Percentiles rank a stretch among this genome's conserved stretches.
Evolutionary conservation across 495 filamentous ascomycete species (phyloP).

Genomic region (Aspergillus haitiensis): DNA sequence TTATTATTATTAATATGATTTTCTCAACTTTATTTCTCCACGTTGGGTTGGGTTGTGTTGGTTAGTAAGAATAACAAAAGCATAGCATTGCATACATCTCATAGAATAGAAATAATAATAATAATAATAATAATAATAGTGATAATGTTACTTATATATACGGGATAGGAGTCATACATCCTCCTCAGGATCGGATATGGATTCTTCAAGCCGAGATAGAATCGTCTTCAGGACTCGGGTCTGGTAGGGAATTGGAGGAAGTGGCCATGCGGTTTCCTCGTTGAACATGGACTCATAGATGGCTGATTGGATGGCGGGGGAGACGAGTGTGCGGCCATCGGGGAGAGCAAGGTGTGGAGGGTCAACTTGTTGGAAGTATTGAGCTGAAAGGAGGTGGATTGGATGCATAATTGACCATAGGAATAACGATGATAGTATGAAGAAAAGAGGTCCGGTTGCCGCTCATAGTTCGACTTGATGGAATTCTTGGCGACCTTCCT

Average conservation of each 20-base stretch:
- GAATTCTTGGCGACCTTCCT: not conserved
- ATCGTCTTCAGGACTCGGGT: conserved; percentile 72
- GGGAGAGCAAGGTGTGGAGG: conserved; percentile 58
- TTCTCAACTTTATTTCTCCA: not conserved
- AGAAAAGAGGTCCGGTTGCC: not conserved
- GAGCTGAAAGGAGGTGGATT: conserved; percentile 39
- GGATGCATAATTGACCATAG: conserved; percentile 1
- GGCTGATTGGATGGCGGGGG: conserved; percentile 56
- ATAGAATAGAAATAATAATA: conserved; percentile 10
- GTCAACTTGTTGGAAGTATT: conserved; percentile 69
- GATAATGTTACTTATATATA: conserved; percentile 6
- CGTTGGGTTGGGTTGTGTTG: not conserved
- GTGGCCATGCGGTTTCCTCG: conserved; percentile 46
- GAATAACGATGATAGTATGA: not conserved
- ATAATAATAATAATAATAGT: conserved; percentile 7
- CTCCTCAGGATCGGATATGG: conserved; percentile 73
- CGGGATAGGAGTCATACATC: conserved; percentile 62
- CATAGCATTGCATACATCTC: conserved; percentile 1
- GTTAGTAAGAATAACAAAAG: conserved; percentile 7
- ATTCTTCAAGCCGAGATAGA: conserved; percentile 61
- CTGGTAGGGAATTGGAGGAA: conserved; percentile 67
- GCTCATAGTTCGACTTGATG: not conserved
- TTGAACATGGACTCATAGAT: conserved; percentile 66
- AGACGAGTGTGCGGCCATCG: conserved; percentile 48
- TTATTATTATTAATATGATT: not conserved